Evolutionary conservation across 306 rosid species (phyloP), one percentile per base, ranked within the genome.

Genomic region (Acacia crassicarpa): DNA sequence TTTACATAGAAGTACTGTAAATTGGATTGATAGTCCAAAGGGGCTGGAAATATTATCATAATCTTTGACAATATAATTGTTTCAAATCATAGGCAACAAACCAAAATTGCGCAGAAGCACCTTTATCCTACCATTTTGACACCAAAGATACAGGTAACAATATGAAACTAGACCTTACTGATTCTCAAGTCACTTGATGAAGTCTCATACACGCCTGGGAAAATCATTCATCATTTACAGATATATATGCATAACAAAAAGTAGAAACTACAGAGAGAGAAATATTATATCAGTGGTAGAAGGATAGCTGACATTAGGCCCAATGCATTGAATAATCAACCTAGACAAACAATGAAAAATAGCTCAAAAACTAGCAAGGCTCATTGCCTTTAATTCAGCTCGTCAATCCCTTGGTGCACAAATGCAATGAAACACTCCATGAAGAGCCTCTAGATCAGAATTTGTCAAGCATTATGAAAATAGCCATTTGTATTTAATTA

Each of bases 401-500:
- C 68, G 61, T 84, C 72, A 73, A 48, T 75, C 72, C 33, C 41
- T 65, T 53, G 38, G 19, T 30, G 58, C 74, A 79, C 14, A 16
- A 70, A 25, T 70, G 38, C 75, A 70, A 69, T 30, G 54, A 79
- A 74, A 84, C 33, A 83, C 58, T 72, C 51, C 54, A 30, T 9
- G 46, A 79, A 51, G 65, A 51, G n/a, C 45, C n/a, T 73, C 10
- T 20, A 68, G 43, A 35, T 53, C 25, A 9, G 15, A 72, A 72
- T 58, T 80, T 43, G 41, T 62, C 73, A 59, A 44, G 32, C 72
- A 78, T 15, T 63, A 59, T 38, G 68, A 68, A 77, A 73, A 25
- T 54, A 70, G 54, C 66, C 33, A 67, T 33, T 61, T 53, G 72
- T 43, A 19, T 65, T 58, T 70, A 75, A 68, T 74, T 33, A 81